Evolutionary conservation across 1,284 basidiomycete genomes (phyloP).

Genomic region (Ganoderma sp.): DNA sequence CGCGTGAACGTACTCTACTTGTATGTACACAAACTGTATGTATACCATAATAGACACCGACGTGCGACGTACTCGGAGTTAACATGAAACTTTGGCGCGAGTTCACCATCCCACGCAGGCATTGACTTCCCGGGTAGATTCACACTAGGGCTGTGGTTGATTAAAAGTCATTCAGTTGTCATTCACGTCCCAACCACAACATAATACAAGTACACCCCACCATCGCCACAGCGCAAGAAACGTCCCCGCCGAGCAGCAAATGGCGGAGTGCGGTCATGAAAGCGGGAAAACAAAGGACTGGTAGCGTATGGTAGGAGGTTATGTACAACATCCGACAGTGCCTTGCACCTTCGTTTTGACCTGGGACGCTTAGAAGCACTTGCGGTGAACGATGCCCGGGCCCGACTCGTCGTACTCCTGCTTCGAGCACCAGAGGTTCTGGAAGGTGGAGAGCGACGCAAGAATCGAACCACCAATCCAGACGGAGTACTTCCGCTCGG

Average conservation of each 20-base stretch:
- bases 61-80: constrained; percentile 2
- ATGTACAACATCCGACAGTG: constrained; percentile 39
- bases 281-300: constrained; percentile 30
- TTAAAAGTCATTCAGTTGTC: constrained; percentile 27
- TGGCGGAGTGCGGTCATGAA: constrained; percentile 27
- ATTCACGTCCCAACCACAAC: constrained; percentile 32
- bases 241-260: constrained; percentile 20
- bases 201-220: constrained; percentile 34
- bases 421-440: constrained; percentile 92
- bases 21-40: constrained; percentile 16
- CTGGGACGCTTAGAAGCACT: constrained; percentile 44
- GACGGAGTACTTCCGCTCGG: constrained; percentile 94
- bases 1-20: constrained; percentile 20
- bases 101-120: constrained; percentile 2
- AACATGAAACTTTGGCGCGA: neutral
- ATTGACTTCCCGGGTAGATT: neutral
- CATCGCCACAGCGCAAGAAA: constrained; percentile 26
- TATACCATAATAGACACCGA: constrained; percentile 27
- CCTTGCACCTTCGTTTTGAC: constrained; percentile 34
- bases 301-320: constrained; percentile 39
- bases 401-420: constrained; percentile 92
- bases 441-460: constrained; percentile 95
- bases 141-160: neutral
- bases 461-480: constrained; percentile 99
- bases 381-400: constrained; percentile 83